These are phyloP conservation scores for Hyaloperonospora brassicae DNA, from an alignment of 352 stramenopile species.

Conservation along the genomic window DNA sequence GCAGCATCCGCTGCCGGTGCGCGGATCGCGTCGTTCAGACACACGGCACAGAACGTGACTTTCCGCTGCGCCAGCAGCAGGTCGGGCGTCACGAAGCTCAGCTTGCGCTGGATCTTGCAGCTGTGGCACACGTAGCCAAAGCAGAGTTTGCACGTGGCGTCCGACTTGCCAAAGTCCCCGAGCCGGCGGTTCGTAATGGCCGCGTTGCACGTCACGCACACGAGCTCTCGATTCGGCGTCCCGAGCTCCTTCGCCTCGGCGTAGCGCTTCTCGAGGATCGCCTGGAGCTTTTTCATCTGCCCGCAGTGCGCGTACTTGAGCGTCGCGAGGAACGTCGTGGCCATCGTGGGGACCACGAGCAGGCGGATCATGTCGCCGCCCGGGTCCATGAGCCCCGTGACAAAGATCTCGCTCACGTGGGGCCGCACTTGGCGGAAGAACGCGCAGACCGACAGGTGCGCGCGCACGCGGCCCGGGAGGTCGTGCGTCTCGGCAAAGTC, in stretches of 20 bases:
- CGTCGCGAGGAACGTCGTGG: background rate
- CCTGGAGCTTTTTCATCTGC: slow-evolving; percentile 3
- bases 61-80: slow-evolving; percentile 1
- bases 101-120: slow-evolving; percentile 5
- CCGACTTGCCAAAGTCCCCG: slow-evolving; percentile 1
- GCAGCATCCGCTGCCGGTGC: slow-evolving; percentile 20
- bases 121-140: slow-evolving; percentile 4
- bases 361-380: slow-evolving; percentile 1
- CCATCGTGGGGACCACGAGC: slow-evolving; percentile 1
- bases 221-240: slow-evolving; percentile 1
- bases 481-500: slow-evolving; percentile 25
- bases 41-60: slow-evolving; percentile 3
- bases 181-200: slow-evolving; percentile 1
- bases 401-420: slow-evolving; percentile 1
- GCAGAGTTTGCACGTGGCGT: slow-evolving; percentile 4
- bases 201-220: slow-evolving; percentile 2
- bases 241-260: slow-evolving; percentile 2
- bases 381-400: slow-evolving; percentile 2
- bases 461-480: slow-evolving; percentile 24
- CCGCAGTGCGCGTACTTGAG: slow-evolving; percentile 4
- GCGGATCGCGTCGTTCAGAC: slow-evolving; percentile 22
- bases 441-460: slow-evolving; percentile 25
- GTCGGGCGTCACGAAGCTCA: slow-evolving; percentile 4
- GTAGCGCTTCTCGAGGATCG: slow-evolving; percentile 2
- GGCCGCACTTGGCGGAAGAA: slow-evolving; percentile 4